A percentile compares a stretch with the other conserved stretches of the same genome.
These are phyloP conservation scores for Scenedesmus sp. DNA, from an alignment of 163 green algal species.

Conservation along the genomic window DNA sequence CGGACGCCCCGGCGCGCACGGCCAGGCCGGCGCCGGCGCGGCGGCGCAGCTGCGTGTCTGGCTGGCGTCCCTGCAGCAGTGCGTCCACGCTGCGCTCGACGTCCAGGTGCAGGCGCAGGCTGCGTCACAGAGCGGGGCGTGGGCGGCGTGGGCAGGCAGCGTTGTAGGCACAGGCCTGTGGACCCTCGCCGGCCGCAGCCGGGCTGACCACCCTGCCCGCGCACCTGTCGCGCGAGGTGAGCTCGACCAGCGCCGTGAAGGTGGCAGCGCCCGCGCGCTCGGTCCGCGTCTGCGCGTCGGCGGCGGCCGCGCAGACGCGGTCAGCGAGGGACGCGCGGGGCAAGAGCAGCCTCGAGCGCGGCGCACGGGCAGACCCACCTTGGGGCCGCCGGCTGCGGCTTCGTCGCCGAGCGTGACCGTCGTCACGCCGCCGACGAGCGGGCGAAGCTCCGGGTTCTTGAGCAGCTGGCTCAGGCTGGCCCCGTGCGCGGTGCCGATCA, in stretches of 20 bases:
- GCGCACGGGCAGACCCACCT: background rate
- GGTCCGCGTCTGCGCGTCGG: background rate
- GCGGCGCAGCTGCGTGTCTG: no score
- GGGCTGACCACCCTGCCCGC: no score
- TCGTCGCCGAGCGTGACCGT: slow-evolving; percentile 25
- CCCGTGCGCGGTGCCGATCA: slow-evolving; percentile 58
- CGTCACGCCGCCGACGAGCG: slow-evolving; percentile 17
- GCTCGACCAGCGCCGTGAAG: slow-evolving; percentile 22
- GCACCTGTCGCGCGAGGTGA: background rate
- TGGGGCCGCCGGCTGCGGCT: background rate
- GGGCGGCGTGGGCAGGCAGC: background rate
- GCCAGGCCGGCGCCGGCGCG: no score
- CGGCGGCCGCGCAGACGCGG: background rate
- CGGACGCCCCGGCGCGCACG: no score
- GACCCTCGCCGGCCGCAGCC: background rate
- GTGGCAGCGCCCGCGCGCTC: slow-evolving; percentile 16
- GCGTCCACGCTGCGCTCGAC: slow-evolving; percentile 24
- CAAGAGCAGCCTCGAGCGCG: background rate
- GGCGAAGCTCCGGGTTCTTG: slow-evolving; percentile 54
- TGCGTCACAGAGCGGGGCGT: background rate
- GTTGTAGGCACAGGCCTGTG: background rate
- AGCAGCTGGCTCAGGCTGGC: slow-evolving; percentile 54
- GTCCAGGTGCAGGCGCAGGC: slow-evolving; percentile 22
- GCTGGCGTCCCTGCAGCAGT: no score
- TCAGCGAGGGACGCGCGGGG: background rate